Conservation (phyloP, 2,329 filamentous ascomycete species). For the Nigrospora oryzae region DNA sequence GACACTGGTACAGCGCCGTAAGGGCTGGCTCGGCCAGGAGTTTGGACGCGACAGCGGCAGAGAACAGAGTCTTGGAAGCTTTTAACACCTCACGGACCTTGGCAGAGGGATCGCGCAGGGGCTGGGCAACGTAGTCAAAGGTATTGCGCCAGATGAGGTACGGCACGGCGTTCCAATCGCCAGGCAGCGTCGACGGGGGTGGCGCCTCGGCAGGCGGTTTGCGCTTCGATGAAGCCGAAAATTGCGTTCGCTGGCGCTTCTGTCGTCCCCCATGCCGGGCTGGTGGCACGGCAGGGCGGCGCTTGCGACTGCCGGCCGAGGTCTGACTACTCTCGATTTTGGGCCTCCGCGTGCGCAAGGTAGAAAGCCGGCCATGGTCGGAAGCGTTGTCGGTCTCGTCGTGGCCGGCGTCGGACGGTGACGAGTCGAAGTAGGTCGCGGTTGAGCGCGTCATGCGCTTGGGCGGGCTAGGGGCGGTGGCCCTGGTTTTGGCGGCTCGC, state of each 20-base stretch:
- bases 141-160: constrained; percentile 23
- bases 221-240: too few relatives aligned
- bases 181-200: not conserved
- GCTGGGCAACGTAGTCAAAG: constrained; percentile 58
- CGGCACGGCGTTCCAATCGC: constrained; percentile 5
- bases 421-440: constrained; percentile 11
- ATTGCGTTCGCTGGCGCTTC: too few relatives aligned
- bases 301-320: not conserved
- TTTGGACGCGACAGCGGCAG: constrained; percentile 53
- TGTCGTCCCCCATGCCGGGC: too few relatives aligned
- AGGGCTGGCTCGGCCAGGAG: constrained; percentile 65
- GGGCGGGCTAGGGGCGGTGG: constrained; percentile 9
- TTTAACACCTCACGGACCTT: constrained; percentile 32
- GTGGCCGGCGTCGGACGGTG: not conserved
- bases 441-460: constrained; percentile 15
- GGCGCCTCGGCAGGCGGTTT: too few relatives aligned
- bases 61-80: constrained; percentile 42
- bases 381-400: not conserved
- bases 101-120: constrained; percentile 35
- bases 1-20: constrained; percentile 61
- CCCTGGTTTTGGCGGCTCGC: constrained; percentile 19
- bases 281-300: not conserved
- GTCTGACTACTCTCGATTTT: not conserved
- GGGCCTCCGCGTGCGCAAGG: too few relatives aligned
- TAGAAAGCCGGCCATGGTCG: too few relatives aligned